Percentiles rank a stretch among this genome's conserved stretches.
These are phyloP conservation scores for Centella asiatica DNA, from an alignment of 129 eudicot genomes.

Conservation along the genomic window DNA sequence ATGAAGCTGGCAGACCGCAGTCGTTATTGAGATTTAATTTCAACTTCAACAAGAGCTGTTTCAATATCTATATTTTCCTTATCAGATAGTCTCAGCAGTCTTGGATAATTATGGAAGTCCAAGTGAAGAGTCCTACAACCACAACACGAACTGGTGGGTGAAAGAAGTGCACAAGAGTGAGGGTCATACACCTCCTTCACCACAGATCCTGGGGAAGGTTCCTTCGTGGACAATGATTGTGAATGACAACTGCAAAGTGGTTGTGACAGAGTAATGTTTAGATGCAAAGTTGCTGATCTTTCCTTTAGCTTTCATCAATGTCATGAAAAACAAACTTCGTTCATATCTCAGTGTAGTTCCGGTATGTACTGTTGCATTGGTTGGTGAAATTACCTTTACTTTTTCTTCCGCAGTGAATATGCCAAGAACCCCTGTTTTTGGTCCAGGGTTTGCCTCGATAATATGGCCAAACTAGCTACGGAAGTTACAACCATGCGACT, in stretches of 20 bases:
- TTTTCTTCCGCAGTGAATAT: constrained; percentile 50
- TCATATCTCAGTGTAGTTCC: background rate
- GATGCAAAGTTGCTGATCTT: background rate
- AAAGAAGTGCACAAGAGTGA: constrained; percentile 59
- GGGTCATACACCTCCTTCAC: constrained; percentile 32
- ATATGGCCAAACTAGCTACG: constrained; percentile 84
- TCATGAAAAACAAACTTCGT: background rate
- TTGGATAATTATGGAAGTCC: constrained; percentile 62
- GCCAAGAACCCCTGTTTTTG: constrained; percentile 74
- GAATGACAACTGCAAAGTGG: constrained; percentile 65
- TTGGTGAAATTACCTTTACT: background rate
- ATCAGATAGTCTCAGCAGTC: constrained; percentile 75
- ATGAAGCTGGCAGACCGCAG: background rate
- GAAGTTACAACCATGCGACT: constrained; percentile 94
- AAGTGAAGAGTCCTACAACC: constrained; percentile 32
- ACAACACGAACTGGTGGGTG: constrained; percentile 40
- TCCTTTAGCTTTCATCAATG: background rate
- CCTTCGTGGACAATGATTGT: constrained; percentile 73
- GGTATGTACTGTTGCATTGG: background rate
- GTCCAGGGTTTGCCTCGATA: constrained; percentile 82
- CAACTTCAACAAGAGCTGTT: too few species aligned
- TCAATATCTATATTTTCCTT: constrained; percentile 7
- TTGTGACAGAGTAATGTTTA: constrained; percentile 46
- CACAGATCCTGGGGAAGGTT: constrained; percentile 30
- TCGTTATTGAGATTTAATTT: background rate